Percentiles rank a stretch among this genome's conserved stretches.
These are phyloP conservation scores for Talaromyces trachyspermus DNA, from an alignment of 495 filamentous ascomycete genomes.

Conservation along the genomic window DNA sequence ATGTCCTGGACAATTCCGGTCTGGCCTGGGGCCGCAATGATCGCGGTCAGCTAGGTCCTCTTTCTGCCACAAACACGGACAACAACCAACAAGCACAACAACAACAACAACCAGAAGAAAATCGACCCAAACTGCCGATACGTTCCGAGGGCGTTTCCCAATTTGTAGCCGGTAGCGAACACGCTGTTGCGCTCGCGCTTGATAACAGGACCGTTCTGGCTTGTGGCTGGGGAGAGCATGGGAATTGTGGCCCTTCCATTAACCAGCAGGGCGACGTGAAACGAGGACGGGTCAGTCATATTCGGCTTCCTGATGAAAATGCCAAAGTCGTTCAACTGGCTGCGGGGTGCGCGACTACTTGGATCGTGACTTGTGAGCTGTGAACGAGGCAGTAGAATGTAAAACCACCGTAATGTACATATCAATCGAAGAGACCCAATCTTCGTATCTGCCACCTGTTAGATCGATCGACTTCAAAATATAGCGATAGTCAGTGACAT, in stretches of 20 bases:
- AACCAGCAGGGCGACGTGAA: constrained; percentile 57
- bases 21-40: constrained; percentile 69
- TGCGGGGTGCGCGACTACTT: constrained; percentile 87
- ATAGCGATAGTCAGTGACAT: too few relatives aligned
- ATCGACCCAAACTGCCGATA: neutral
- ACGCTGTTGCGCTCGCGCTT: constrained; percentile 61
- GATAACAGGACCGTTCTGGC: constrained; percentile 50
- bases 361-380: constrained; percentile 52
- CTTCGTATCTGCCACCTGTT: constrained; percentile 31
- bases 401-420: too few relatives aligned
- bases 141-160: constrained; percentile 5
- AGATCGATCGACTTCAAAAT: too few relatives aligned
- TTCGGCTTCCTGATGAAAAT: constrained; percentile 34
- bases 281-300: constrained; percentile 52
- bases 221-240: constrained; percentile 98
- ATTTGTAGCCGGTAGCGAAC: constrained; percentile 82
- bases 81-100: too few relatives aligned
- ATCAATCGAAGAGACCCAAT: constrained; percentile 40
- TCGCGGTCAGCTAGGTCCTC: constrained; percentile 66
- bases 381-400: too few relatives aligned
- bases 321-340: constrained; percentile 48
- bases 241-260: constrained; percentile 74
- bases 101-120: too few relatives aligned
- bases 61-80: too few relatives aligned
- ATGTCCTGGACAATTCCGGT: constrained; percentile 16